Percentiles rank a stretch among this genome's conserved stretches.
phyloP scores from a whole-genome alignment of 2,329 filamentous ascomycete species.

The Fusarium sp. region DNA sequence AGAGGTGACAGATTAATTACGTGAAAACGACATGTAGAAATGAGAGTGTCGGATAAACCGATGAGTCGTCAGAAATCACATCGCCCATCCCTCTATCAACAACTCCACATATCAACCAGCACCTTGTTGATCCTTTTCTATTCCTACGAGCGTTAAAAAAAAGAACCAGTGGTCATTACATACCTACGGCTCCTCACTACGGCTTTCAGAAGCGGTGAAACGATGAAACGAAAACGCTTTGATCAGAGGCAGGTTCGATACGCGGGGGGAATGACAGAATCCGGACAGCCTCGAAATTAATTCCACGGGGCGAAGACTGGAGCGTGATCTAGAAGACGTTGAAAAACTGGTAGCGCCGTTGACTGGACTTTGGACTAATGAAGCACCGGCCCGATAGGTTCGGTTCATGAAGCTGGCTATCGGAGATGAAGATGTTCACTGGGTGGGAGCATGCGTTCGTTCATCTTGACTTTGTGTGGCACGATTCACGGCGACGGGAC shows the following conservation, averaged over 20 bases:
- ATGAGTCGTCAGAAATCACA: neutral
- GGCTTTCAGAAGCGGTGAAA: conserved; percentile 11
- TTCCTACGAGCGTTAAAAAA: neutral
- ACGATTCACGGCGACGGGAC: neutral
- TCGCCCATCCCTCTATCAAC: neutral
- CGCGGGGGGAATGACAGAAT: neutral
- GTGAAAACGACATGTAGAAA: neutral
- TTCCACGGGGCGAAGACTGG: neutral
- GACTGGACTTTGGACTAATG: neutral
- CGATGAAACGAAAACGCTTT: conserved; percentile 27
- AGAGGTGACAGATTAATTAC: neutral
- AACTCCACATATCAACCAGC: conserved; percentile 7
- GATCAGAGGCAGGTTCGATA: conserved; percentile 11
- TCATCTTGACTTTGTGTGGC: neutral
- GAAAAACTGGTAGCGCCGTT: neutral
- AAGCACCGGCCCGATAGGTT: conserved; percentile 9
- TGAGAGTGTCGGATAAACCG: neutral
- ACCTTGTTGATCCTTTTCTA: neutral
- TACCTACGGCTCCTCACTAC: neutral
- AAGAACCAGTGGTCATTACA: neutral
- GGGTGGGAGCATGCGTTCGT: neutral
- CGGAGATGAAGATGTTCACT: conserved; percentile 7
- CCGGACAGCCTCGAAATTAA: conserved; percentile 7
- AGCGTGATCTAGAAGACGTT: neutral
- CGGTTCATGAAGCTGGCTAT: conserved; percentile 7